These are phyloP conservation scores for Bathelium albidoporum DNA, from an alignment of 495 filamentous ascomycete species.

Conservation along the genomic window DNA sequence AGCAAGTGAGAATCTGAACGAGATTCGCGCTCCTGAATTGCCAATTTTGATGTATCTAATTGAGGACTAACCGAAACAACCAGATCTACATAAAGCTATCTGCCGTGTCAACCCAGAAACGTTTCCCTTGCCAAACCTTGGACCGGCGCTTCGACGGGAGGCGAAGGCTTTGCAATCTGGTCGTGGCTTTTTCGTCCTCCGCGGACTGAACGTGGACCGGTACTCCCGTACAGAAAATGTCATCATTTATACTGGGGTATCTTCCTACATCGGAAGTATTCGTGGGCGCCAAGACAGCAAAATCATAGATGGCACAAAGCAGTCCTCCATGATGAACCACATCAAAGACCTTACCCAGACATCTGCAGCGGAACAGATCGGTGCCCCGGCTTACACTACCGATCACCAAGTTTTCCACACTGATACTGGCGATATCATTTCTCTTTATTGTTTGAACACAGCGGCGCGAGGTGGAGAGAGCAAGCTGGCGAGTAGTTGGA, in stretches of 20 bases:
- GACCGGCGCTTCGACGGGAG: constrained; percentile 36
- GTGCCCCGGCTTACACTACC: background rate
- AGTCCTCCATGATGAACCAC: background rate
- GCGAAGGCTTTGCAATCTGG: constrained; percentile 47
- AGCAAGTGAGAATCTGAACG: constrained; percentile 24
- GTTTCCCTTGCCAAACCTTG: constrained; percentile 48
- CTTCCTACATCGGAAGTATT: constrained; percentile 45
- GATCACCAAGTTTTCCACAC: constrained; percentile 47
- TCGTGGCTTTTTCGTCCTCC: constrained; percentile 53
- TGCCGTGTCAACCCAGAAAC: constrained; percentile 42
- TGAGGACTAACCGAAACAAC: background rate
- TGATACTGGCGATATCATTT: constrained; percentile 57
- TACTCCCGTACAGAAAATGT: constrained; percentile 50
- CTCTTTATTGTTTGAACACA: constrained; percentile 45
- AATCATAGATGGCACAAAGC: background rate
- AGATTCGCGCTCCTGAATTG: background rate
- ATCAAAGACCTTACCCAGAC: background rate
- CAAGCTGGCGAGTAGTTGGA: constrained; percentile 47
- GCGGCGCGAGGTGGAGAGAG: constrained; percentile 48
- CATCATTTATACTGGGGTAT: constrained; percentile 53
- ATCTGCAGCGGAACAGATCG: background rate
- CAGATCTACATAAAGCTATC: constrained; percentile 36
- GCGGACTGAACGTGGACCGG: constrained; percentile 42
- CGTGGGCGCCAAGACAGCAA: constrained; percentile 42
- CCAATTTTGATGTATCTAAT: background rate